Conservation (phyloP, 192 early-diverging fungal genomes). For the Thamnidium elegans region DNA sequence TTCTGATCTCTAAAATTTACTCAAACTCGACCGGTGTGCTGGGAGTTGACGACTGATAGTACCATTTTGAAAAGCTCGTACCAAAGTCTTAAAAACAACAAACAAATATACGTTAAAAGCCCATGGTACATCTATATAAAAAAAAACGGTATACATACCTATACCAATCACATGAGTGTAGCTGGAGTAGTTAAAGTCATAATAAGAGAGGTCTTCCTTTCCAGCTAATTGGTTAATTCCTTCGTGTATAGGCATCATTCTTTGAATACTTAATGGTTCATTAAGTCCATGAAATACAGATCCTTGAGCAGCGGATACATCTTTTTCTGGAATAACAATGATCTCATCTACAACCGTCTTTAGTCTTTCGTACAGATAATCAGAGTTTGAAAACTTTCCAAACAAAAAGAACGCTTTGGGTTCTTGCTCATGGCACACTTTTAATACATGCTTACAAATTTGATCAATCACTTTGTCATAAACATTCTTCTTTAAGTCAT, state of each 20-base stretch:
- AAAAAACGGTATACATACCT: not conserved
- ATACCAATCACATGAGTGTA: constrained; percentile 12
- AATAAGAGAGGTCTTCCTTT: not conserved
- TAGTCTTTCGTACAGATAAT: not conserved
- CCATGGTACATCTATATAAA: not conserved
- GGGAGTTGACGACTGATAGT: constrained; percentile 32
- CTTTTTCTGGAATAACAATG: not conserved
- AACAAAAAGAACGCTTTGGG: not conserved
- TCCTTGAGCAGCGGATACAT: not conserved
- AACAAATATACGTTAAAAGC: not conserved
- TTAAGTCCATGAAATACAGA: not conserved
- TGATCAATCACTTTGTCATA: not conserved
- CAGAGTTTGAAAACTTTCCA: not conserved
- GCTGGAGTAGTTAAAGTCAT: not conserved
- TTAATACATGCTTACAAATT: not conserved
- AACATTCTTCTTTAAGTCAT: not conserved
- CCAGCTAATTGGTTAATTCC: not conserved
- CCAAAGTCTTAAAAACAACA: constrained; percentile 6
- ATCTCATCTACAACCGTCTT: not conserved
- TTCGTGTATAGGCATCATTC: not conserved
- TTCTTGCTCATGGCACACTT: not conserved
- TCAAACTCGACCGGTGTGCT: constrained; percentile 35
- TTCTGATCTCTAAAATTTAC: not conserved
- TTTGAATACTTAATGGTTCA: not conserved
- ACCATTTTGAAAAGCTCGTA: constrained; percentile 13